phyloP scores from a whole-genome alignment of 2,329 filamentous ascomycete genomes.

The Apiospora koreana region DNA sequence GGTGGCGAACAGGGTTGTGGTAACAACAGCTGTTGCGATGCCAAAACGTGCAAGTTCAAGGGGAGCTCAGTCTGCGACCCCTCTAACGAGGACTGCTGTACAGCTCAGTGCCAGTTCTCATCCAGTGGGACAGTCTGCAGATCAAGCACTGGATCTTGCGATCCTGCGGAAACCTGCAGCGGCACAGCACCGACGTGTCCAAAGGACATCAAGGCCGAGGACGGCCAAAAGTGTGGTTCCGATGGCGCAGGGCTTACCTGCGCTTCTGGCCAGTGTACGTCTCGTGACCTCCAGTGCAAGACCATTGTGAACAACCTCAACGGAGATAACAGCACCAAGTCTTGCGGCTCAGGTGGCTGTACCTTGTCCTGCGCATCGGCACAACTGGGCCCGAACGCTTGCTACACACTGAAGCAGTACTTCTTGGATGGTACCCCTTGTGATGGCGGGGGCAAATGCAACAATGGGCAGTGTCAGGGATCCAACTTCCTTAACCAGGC shows the following conservation, averaged over 20 bases:
- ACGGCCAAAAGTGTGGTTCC: constrained; percentile 73
- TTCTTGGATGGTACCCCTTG: constrained; percentile 92
- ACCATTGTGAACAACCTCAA: constrained; percentile 77
- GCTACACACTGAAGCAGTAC: constrained; percentile 81
- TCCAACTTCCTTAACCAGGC: constrained; percentile 70
- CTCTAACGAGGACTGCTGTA: constrained; percentile 81
- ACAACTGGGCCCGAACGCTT: constrained; percentile 64
- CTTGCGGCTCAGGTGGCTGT: constrained; percentile 76
- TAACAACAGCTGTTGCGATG: constrained; percentile 79
- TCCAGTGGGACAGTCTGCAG: constrained; percentile 75
- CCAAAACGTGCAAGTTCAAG: constrained; percentile 84
- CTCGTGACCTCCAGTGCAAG: constrained; percentile 85
- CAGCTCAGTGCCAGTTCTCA: constrained; percentile 65
- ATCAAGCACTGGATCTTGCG: constrained; percentile 75
- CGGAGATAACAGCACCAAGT: constrained; percentile 73
- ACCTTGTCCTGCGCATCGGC: constrained; percentile 75
- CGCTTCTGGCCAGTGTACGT: constrained; percentile 93
- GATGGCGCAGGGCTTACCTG: constrained; percentile 67
- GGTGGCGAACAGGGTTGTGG: constrained; percentile 74
- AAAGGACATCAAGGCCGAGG: constrained; percentile 64
- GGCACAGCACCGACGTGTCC: constrained; percentile 76
- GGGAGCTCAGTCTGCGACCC: constrained; percentile 75
- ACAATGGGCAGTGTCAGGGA: constrained; percentile 76
- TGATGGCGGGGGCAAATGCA: constrained; percentile 75
- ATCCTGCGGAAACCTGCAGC: constrained; percentile 81